Conservation (phyloP, 352 stramenopile species). For the Globisporangium parvum region DNA sequence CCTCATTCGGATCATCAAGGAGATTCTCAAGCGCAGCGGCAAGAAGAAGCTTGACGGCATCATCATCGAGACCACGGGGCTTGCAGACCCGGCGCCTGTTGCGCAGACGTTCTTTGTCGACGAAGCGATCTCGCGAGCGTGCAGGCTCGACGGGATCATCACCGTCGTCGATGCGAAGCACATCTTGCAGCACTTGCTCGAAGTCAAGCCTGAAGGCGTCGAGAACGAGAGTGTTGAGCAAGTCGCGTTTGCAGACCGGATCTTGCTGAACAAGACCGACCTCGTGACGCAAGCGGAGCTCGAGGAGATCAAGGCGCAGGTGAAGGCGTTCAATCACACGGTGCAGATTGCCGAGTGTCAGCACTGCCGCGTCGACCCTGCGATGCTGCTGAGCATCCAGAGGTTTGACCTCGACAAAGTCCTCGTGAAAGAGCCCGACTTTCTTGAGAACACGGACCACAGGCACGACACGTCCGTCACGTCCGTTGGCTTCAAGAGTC, state of each 20-base stretch:
- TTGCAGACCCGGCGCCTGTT: constrained; percentile 86
- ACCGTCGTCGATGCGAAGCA: constrained; percentile 95
- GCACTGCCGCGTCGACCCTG: constrained; percentile 37
- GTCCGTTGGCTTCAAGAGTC: constrained; percentile 31
- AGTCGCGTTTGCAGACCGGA: constrained; percentile 94
- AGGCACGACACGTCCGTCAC: constrained; percentile 36
- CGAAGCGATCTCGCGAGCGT: constrained; percentile 66
- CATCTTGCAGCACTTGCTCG: constrained; percentile 75
- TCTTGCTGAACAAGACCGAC: constrained; percentile 97
- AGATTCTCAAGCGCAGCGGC: constrained; percentile 54
- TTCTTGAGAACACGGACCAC: constrained; percentile 36
- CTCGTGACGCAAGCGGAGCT: constrained; percentile 84
- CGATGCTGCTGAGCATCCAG: constrained; percentile 36
- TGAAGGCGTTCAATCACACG: constrained; percentile 45
- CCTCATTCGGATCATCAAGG: constrained; percentile 34
- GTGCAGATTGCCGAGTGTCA: constrained; percentile 44
- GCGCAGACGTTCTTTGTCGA: constrained; percentile 93
- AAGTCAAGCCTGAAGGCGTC: constrained; percentile 21
- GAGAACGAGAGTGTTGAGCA: constrained; percentile 91
- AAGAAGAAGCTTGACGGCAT: constrained; percentile 64
- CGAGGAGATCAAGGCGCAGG: constrained; percentile 20
- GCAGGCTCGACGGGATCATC: constrained; percentile 91
- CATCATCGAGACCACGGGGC: constrained; percentile 87
- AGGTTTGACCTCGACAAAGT: constrained; percentile 45
- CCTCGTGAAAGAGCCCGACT: constrained; percentile 42